Base-by-base conservation (phyloP, 1,139 yeast genomes). In the Magnusiomyces suaveolens region DNA sequence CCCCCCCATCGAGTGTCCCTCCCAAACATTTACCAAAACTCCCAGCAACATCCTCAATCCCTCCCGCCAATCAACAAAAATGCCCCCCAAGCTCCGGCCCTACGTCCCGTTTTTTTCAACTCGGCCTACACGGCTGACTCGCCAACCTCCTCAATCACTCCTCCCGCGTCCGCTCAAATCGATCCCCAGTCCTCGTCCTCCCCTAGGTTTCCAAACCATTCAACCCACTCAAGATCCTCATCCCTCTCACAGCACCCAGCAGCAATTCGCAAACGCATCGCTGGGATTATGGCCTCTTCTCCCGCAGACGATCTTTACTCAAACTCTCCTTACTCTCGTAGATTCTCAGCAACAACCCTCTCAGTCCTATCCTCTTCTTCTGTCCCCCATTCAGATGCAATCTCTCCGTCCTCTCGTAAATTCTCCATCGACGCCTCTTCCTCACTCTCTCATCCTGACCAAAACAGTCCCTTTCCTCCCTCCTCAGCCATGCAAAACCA, bases 11-110 rank as follows among this genome's bases (percentile, higher is more conserved):
- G 51, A 24, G 51, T 48, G 4, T 48, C 51, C 23, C 14, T 48
- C 21, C 51, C 51, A 38, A 48, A 48, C 23, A 48, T 50, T 18
- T 52, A 53, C 29, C 50, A 39, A n/a, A 29, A 29, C 12, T 6
- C 33, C 12, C 29, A 43, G 12, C 29, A 24, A 24, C 32, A 43
- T 16, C 32, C 21, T 18, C 20, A 43, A 10, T n/a, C 3, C 41
- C 18, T 36, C 41, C 18, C 10, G 10, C 18, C 18, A 10, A 36
- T 29, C 33, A 29, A 29, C 6, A n/a, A n/a, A n/a, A n/a, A n/a
- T n/a, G n/a, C n/a, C n/a, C n/a, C 29, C 32, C 46, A 26, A 20
- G 84, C 65, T 92, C 98, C 72, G 92, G 98, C 1, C 98, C 97
- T 58, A 52, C 46, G 55, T 48, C 18, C 44, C 47, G 59, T 64